These are phyloP conservation scores for Mortierella hygrophila DNA, from an alignment of 192 early-diverging fungal genomes.

Conservation along the genomic window DNA sequence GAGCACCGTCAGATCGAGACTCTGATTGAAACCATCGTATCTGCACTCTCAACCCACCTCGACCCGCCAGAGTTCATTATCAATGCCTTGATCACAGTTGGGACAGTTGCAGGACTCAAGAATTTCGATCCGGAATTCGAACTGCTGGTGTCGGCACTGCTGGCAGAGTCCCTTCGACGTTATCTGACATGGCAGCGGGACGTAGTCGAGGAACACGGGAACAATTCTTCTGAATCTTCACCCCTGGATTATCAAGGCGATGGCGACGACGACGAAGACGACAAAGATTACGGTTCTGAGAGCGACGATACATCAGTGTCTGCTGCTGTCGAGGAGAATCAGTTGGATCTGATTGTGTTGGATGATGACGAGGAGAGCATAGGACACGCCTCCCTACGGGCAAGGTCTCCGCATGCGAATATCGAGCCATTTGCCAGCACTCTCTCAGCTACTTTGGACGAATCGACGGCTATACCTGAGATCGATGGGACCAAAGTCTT, in stretches of 20 bases:
- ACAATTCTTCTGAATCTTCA: background rate
- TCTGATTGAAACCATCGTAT: background rate
- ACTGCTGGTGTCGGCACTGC: constrained; percentile 16
- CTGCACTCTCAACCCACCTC: constrained; percentile 3
- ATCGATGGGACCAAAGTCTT: background rate
- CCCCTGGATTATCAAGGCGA: background rate
- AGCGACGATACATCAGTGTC: background rate
- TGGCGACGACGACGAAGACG: background rate
- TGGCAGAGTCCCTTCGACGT: background rate
- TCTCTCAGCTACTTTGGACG: background rate
- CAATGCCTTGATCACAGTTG: constrained; percentile 26
- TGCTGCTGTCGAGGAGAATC: background rate
- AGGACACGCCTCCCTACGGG: background rate
- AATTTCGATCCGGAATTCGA: constrained; percentile 24
- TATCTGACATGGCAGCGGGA: constrained; percentile 3
- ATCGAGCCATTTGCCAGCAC: background rate
- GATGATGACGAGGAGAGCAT: background rate
- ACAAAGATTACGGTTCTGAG: background rate
- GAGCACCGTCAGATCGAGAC: background rate
- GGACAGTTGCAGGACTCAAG: constrained; percentile 23
- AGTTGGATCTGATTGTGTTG: background rate
- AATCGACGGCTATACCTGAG: background rate
- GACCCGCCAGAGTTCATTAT: constrained; percentile 31
- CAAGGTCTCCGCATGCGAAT: background rate
- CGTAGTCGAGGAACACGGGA: background rate